Evolutionary conservation across 1,139 yeast species (phyloP), one percentile per base, ranked within the genome.

Genomic region (Spencermartinsiella ligniputridi): DNA sequence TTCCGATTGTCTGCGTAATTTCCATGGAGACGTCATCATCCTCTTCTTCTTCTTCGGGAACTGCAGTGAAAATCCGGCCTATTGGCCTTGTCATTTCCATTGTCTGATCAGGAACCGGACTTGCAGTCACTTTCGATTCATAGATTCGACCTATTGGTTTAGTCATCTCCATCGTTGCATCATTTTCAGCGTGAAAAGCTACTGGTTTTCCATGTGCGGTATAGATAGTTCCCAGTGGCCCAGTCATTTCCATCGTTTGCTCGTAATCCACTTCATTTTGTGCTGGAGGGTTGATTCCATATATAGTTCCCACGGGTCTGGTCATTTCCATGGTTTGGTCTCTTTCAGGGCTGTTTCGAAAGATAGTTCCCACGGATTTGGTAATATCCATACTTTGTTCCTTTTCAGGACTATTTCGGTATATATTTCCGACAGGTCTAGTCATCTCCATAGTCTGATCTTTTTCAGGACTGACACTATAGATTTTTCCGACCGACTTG

Each of bases 1-100:
- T 36, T 8, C 34, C 49, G 29, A 39, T 13, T 13, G 34, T 25
- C 5, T 15, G 37, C 13, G 44, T 30, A 15, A 24, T 19, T n/a
- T 35, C 42, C 44, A 39, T 44, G 18, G 20, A 27, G 9, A 25
- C 17, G 11, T 21, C 33, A 8, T 13, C 39, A 24, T n/a, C 15
- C 15, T 27, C 32, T 9, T 8, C 15, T n/a, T 27, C 32, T 27
- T 27, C 32, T 8, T 9, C 15, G n/a, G 8, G 32, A 15, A 15
- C 15, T 6, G 32, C 17, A 4, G 15, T 6, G 6, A 13, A 13
- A 17, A 20, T 15, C 5, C 15, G 19, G 9, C 13, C 17, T 16
- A 11, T 6, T 5, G 50, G 50, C 18, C 35, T 44, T 2, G 60
- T 57, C 37, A 58, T 27, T n/a, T 55, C 54, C 59, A 56, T 51